phyloP scores from a whole-genome alignment of 1,284 basidiomycete species.

The Pulchroboletus neoregius region DNA sequence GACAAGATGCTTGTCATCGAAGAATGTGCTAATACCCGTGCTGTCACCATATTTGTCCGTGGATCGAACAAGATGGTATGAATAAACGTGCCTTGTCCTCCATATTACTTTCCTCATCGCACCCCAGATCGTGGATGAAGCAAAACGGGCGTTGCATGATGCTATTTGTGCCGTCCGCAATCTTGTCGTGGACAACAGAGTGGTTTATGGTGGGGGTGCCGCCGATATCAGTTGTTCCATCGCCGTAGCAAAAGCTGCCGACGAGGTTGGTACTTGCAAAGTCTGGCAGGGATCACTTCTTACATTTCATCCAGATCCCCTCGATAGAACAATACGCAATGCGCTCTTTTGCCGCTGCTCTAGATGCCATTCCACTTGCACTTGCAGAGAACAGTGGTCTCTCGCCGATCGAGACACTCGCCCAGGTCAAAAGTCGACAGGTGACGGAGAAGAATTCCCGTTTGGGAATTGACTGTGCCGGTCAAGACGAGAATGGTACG shows the following conservation, averaged over 20 bases:
- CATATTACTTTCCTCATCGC: neutral
- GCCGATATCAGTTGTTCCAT: constrained; percentile 95
- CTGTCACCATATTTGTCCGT: constrained; percentile 96
- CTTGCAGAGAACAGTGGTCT: constrained; percentile 97
- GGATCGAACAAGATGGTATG: constrained; percentile 98
- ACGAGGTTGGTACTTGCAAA: constrained; percentile 59
- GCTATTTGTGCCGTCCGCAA: constrained; percentile 97
- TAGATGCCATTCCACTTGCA: constrained; percentile 92
- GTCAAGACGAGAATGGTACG: constrained; percentile 80
- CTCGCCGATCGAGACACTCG: constrained; percentile 93
- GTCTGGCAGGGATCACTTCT: neutral
- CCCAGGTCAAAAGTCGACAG: constrained; percentile 92
- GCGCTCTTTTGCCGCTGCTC: constrained; percentile 93
- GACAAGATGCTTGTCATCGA: constrained; percentile 99
- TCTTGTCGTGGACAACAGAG: constrained; percentile 91
- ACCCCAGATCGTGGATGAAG: constrained; percentile 92
- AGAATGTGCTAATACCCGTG: constrained; percentile 94
- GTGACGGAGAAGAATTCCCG: constrained; percentile 83
- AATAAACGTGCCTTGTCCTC: constrained; percentile 1
- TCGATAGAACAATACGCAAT: constrained; percentile 99
- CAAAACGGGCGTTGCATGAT: constrained; percentile 95
- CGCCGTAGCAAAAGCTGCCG: constrained; percentile 91
- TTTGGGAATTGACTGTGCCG: constrained; percentile 93
- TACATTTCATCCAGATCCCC: constrained; percentile 60
- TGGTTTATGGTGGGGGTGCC: constrained; percentile 97